Base-by-base conservation (phyloP, 2,329 filamentous ascomycete genomes). In the Eutypa lata region DNA sequence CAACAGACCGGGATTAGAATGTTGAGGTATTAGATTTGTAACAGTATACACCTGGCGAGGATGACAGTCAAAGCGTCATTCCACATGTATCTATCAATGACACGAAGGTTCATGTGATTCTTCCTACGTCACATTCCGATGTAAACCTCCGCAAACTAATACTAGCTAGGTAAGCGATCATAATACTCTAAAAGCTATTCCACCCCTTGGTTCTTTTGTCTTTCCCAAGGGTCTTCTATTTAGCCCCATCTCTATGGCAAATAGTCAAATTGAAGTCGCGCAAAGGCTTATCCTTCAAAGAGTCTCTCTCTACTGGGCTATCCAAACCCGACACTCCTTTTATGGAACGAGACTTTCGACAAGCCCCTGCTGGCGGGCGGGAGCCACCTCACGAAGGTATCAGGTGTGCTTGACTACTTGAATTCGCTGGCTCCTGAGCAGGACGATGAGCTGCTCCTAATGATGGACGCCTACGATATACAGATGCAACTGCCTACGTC, bases 371-470 rank as follows among this genome's bases (percentile, higher is more conserved):
- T 43, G 4, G 40, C 3, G 13, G 18, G 40, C 40, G 19, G 40
- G 40, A 43, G 19, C 7, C 18, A 22, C 19, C 14, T 38, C 7
- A n/a, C 47, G 16, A 48, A 48, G 11, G 11, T 38, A 11, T 48
- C 28, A 3, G 22, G n/a, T 5, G 31, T 48, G 7, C 16, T 48
- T 14, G 47, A 48, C 7, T 48, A 48, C 28, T 16, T 48, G 47
- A 31, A 38, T 18, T 18, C 6, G 16, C 31, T 48, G 16, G 18
- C 14, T 28, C 18, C 47, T 2, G 18, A 18, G 19, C 31, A 38
- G 18, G 47, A 48, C 47, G 47, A 48, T 3, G 47, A 48, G 47
- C 47, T 48, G 7, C 18, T 7, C 31, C 31, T 48, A 14, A 48
- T 38, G 47, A 21, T 48, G 18, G 47, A 48, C 18, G 47, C 47